Percentiles rank a stretch among this genome's conserved stretches.
phyloP scores from a whole-genome alignment of 2,329 filamentous ascomycete species.

The Epichloe hybrida region DNA sequence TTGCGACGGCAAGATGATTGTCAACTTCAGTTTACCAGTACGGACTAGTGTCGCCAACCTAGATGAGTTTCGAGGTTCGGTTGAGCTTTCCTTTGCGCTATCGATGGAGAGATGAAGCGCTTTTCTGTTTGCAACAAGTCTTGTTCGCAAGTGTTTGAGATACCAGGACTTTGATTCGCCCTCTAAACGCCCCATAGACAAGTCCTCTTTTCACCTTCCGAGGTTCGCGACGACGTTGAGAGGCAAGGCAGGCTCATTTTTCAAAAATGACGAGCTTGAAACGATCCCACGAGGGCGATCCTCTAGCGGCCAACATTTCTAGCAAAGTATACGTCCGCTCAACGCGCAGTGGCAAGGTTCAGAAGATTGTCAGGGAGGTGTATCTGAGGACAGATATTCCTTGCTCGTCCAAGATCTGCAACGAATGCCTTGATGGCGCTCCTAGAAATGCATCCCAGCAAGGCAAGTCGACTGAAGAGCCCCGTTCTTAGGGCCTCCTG shows the following conservation, averaged over 20 bases:
- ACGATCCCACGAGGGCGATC: constrained; percentile 37
- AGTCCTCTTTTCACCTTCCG: constrained; percentile 5
- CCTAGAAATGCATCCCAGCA: constrained; percentile 68
- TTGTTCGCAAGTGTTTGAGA: no score
- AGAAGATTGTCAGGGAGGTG: constrained; percentile 95
- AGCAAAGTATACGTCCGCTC: constrained; percentile 95
- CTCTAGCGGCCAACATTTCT: constrained; percentile 59
- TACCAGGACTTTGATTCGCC: constrained; percentile 13
- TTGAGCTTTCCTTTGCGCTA: no score
- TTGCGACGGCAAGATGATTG: neutral
- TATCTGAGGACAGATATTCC: constrained; percentile 95
- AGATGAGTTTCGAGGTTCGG: no score
- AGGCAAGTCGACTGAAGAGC: constrained; percentile 35
- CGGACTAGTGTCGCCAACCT: no score
- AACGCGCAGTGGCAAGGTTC: constrained; percentile 89
- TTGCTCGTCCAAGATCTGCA: constrained; percentile 85
- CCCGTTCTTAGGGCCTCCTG: no score
- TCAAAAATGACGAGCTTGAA: constrained; percentile 55
- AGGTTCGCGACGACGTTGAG: constrained; percentile 6
- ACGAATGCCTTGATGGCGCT: constrained; percentile 56
- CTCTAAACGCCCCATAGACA: constrained; percentile 6
- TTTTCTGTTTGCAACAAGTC: no score
- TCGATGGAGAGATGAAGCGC: no score
- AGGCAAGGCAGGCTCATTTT: neutral
- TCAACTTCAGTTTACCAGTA: no score